Evolutionary conservation across 306 rosid genomes (phyloP).

Genomic region (Vigna radiata): DNA sequence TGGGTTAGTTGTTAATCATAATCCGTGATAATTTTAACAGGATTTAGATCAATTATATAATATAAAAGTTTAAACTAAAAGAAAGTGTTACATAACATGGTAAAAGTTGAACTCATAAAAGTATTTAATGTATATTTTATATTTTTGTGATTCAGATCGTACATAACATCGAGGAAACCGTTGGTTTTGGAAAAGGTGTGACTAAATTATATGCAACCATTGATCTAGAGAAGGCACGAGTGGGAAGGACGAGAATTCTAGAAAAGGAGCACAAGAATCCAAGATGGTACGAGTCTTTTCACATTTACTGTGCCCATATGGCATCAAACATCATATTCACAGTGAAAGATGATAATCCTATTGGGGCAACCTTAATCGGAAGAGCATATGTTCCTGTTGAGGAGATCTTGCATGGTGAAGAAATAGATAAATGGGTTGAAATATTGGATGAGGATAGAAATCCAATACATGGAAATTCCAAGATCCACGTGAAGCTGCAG

Average conservation of each 20-base stretch:
- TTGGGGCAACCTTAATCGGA: constrained; percentile 72
- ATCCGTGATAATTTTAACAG: too few species aligned
- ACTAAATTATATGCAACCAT: constrained; percentile 70
- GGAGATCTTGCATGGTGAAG: constrained; percentile 56
- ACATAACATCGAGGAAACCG: constrained; percentile 48
- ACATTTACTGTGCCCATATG: constrained; percentile 70
- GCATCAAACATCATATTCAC: constrained; percentile 65
- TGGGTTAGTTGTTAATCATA: too few species aligned
- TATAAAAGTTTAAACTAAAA: too few species aligned
- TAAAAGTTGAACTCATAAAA: too few species aligned
- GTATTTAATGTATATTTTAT: neutral
- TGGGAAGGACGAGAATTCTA: constrained; percentile 66
- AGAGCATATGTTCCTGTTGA: constrained; percentile 68
- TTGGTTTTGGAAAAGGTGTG: constrained; percentile 69
- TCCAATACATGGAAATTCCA: constrained; percentile 58
- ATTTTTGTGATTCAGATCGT: constrained; percentile 40
- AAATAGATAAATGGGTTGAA: constrained; percentile 63
- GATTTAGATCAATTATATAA: too few species aligned
- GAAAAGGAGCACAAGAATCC: constrained; percentile 59
- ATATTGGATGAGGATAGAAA: constrained; percentile 55
- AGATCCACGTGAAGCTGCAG: constrained; percentile 69
- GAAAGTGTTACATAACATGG: too few species aligned
- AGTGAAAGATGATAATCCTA: constrained; percentile 66
- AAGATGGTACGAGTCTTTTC: constrained; percentile 71
- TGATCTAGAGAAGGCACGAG: constrained; percentile 75